Evolutionary conservation across 208 protist species (phyloP).

Genomic region (Novymonas esmeraldas): DNA sequence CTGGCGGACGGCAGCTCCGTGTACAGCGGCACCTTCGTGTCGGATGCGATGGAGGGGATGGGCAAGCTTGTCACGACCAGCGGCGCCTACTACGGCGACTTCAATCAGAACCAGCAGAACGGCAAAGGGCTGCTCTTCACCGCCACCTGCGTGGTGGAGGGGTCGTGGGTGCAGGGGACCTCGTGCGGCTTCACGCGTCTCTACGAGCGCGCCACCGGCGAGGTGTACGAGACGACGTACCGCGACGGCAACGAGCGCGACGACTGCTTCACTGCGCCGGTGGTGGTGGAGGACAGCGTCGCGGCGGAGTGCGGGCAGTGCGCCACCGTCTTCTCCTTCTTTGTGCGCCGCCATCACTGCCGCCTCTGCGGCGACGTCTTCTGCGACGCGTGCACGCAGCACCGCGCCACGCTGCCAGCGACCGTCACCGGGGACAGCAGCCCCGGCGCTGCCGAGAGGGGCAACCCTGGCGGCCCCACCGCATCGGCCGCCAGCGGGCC

Average conservation of each 20-base stretch:
- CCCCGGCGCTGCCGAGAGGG: conserved; percentile 6
- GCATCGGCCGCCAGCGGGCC: neutral
- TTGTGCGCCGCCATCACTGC: conserved; percentile 92
- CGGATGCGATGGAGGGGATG: conserved; percentile 57
- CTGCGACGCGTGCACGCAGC: conserved; percentile 87
- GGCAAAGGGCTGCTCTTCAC: conserved; percentile 69
- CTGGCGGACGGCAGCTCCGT: conserved; percentile 38
- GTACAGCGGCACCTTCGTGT: conserved; percentile 78
- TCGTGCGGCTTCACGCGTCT: conserved; percentile 61
- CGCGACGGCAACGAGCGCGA: conserved; percentile 79
- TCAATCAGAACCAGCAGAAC: conserved; percentile 57
- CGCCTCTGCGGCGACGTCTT: conserved; percentile 92
- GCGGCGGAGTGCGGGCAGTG: conserved; percentile 77
- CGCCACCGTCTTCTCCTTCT: conserved; percentile 69
- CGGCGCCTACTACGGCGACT: conserved; percentile 78
- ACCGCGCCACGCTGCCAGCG: conserved; percentile 59
- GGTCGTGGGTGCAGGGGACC: conserved; percentile 52
- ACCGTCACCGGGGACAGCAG: conserved; percentile 55
- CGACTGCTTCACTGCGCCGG: conserved; percentile 77
- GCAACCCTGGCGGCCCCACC: conserved; percentile 11
- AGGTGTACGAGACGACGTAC: conserved; percentile 83
- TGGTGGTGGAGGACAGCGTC: conserved; percentile 76
- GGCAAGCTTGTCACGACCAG: conserved; percentile 59
- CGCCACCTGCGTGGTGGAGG: conserved; percentile 41
- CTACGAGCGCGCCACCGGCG: conserved; percentile 45